A percentile compares a stretch with the other conserved stretches of the same genome.
These are phyloP conservation scores for Glebionis coronaria DNA, from an alignment of 129 eudicot species.

Conservation along the genomic window DNA sequence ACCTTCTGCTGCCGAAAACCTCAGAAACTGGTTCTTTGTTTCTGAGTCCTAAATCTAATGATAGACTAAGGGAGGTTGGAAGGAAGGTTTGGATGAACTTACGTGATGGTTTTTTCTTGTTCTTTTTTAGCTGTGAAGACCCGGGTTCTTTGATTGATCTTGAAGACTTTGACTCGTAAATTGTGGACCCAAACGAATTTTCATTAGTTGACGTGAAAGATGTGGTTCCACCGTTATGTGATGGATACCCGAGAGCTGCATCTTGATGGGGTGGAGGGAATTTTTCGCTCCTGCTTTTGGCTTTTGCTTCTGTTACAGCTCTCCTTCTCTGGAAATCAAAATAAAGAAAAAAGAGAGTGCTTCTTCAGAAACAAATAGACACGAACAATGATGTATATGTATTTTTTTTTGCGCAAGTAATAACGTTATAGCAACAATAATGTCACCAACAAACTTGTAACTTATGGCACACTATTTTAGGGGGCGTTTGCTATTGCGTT, in stretches of 20 bases:
- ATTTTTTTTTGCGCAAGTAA: too few species aligned
- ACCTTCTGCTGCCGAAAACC: constrained; percentile 9
- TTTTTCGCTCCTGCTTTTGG: constrained; percentile 11
- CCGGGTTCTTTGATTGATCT: constrained; percentile 10
- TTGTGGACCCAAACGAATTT: background rate
- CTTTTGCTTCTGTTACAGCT: constrained; percentile 11
- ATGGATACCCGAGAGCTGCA: constrained; percentile 11
- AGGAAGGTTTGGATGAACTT: constrained; percentile 13
- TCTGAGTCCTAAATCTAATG: constrained; percentile 9
- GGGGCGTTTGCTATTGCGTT: too few species aligned
- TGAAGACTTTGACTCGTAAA: background rate
- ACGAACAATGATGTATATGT: too few species aligned
- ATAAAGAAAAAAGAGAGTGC: background rate
- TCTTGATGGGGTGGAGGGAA: constrained; percentile 18
- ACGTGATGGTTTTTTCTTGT: constrained; percentile 7
- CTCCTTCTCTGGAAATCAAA: constrained; percentile 12
- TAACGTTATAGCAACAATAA: too few species aligned
- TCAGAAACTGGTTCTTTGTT: constrained; percentile 6
- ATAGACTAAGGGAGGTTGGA: constrained; percentile 8
- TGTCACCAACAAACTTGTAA: too few species aligned
- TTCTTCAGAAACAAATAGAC: background rate
- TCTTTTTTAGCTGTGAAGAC: background rate
- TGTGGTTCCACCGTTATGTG: background rate
- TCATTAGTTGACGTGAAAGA: constrained; percentile 11
- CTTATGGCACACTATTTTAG: too few species aligned